Evolutionary conservation across 768 basidiomycete genomes (phyloP).

Genomic region (Amanita exitialis): DNA sequence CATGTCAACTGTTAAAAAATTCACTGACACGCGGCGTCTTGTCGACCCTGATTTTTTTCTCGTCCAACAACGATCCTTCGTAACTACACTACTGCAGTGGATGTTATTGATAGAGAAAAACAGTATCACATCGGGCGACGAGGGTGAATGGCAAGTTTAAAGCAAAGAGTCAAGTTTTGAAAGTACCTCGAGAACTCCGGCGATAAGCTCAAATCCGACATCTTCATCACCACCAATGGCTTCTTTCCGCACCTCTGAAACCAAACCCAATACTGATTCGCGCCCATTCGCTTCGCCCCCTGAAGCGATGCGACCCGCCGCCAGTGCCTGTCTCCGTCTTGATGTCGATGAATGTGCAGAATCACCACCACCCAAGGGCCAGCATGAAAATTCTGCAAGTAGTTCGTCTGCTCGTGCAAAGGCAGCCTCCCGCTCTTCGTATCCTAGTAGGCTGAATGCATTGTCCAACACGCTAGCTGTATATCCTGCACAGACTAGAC

Average conservation of each 20-base stretch:
- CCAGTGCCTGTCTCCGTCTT: slow-evolving; percentile 21
- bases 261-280: slow-evolving; percentile 64
- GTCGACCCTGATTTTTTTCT: no score
- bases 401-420: slow-evolving; percentile 93
- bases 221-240: slow-evolving; percentile 62
- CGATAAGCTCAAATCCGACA: slow-evolving; percentile 80
- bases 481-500: slow-evolving; percentile 84
- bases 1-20: no score
- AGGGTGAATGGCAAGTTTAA: slow-evolving; percentile 19
- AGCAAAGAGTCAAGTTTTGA: slow-evolving; percentile 85
- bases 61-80: no score
- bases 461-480: slow-evolving; percentile 95
- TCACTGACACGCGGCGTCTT: no score
- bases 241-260: slow-evolving; percentile 69
- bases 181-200: slow-evolving; percentile 88
- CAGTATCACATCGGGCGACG: slow-evolving; percentile 1
- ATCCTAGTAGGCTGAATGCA: slow-evolving; percentile 78
- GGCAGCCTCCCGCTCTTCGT: slow-evolving; percentile 90
- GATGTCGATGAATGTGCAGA: slow-evolving; percentile 17
- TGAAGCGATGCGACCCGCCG: slow-evolving; percentile 15
- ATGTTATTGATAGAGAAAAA: not conserved
- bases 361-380: slow-evolving; percentile 62
- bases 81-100: not conserved
- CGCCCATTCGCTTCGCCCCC: slow-evolving; percentile 37
- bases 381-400: slow-evolving; percentile 79